Evolutionary conservation across 345 rosid genomes (phyloP), one percentile per base, ranked within the genome.

Genomic region (Camelina laxa): DNA sequence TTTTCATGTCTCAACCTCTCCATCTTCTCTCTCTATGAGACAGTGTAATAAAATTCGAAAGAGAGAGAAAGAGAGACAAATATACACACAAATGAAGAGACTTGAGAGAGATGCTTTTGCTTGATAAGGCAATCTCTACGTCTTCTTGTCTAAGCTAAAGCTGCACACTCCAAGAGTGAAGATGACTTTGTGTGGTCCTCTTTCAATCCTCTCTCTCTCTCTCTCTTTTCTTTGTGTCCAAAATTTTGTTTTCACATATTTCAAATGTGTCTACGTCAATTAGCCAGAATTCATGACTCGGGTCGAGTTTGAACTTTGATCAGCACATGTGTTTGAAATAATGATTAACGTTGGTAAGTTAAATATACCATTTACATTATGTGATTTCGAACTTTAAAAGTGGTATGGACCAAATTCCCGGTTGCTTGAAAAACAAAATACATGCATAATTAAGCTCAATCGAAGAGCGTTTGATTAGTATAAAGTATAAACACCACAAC

Each of bases 1-100:
- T 61, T 27, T 80, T 67, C 84, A 81, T 83, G 85, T 84, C 87
- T 82, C 81, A 70, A 65, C 65, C 79, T 65, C 75, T 68, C 57
- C 59, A 31, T 41, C 41, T 33, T 69, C 66, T 62, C 65, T 63
- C 76, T 48, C 60, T 61, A 31, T 13, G 14, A 64, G 56, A 65
- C 47, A 65, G 14, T 24, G 60, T 38, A 22, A 33, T 35, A 13
- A 14, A 54, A 5, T 22, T 4, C 30, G 35, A 65, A 35, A 61
- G 38, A 56, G 41, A 60, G 56, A n/a, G 75, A 42, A 12, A 61
- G 53, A 54, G 30, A 69, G 60, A 42, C 74, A 62, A 45, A 64
- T 22, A 65, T 44, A 64, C 72, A 70, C 66, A 57, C 60, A 76
- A 64, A 65, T 27, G 67, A 77, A 65, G 62, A 39, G 75, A 70